Percentiles rank a stretch among this genome's conserved stretches.
Evolutionary conservation across 2,329 filamentous ascomycete genomes (phyloP).

Genomic region (Diaporthe capsici): DNA sequence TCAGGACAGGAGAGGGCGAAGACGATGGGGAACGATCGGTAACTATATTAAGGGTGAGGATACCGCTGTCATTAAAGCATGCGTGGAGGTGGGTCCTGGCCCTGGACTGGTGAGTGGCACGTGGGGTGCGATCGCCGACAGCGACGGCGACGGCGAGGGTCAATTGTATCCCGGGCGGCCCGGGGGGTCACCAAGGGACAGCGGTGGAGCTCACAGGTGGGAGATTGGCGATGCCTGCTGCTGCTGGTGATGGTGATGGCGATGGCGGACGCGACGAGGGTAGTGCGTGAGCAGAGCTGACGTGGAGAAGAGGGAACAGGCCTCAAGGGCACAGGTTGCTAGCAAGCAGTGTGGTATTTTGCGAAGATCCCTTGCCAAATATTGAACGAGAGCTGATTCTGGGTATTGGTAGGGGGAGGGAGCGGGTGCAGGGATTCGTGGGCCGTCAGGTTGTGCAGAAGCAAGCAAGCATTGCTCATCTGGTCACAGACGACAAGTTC

Average conservation of each 20-base stretch:
- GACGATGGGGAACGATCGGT: constrained; percentile 29
- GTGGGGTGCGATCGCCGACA: constrained; percentile 29
- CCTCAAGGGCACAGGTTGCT: constrained; percentile 4
- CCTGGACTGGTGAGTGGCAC: constrained; percentile 34
- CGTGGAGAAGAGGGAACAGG: constrained; percentile 14
- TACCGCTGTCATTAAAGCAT: constrained; percentile 42
- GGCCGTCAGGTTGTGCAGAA: constrained; percentile 10
- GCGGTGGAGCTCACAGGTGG: constrained; percentile 11
- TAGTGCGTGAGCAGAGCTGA: not conserved
- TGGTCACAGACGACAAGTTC: constrained; percentile 6
- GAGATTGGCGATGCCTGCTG: not conserved
- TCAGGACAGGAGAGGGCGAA: not conserved
- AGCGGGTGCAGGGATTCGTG: not conserved
- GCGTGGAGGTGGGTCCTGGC: constrained; percentile 40
- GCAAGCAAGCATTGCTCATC: constrained; percentile 18
- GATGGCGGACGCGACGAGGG: constrained; percentile 3
- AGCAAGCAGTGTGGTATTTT: constrained; percentile 15
- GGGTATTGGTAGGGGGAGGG: constrained; percentile 4
- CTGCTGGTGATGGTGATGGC: not conserved
- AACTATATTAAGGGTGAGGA: constrained; percentile 41
- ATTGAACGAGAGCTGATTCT: not conserved
- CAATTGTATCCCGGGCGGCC: not conserved
- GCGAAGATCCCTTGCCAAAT: constrained; percentile 15
- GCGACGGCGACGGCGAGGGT: constrained; percentile 20
- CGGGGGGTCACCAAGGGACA: not conserved